These are phyloP conservation scores for Capsicum rhomboideum DNA, from an alignment of 257 asterid species.

Conservation along the genomic window DNA sequence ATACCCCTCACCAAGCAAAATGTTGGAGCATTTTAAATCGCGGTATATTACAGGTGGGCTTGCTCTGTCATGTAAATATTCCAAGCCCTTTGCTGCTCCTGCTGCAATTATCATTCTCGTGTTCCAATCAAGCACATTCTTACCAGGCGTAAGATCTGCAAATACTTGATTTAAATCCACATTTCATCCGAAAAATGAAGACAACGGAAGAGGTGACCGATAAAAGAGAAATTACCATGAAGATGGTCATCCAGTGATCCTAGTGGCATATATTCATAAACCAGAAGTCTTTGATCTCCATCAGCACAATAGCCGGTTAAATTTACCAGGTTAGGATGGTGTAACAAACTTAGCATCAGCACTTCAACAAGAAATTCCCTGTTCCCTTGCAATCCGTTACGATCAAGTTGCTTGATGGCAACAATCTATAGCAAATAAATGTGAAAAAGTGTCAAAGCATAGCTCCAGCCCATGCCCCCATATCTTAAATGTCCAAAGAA, in stretches of 20 bases:
- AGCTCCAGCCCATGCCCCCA: neutral
- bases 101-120: constrained; percentile 90
- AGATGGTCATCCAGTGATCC: constrained; percentile 88
- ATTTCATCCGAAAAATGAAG: neutral
- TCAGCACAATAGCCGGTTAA: constrained; percentile 84
- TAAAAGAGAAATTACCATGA: constrained; percentile 38
- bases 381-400: constrained; percentile 82
- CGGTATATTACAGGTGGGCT: constrained; percentile 94
- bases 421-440: constrained; percentile 38
- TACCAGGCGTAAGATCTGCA: constrained; percentile 53
- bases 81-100: constrained; percentile 92
- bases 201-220: neutral
- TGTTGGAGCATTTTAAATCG: constrained; percentile 84
- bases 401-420: constrained; percentile 95
- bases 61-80: constrained; percentile 75
- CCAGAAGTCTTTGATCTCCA: constrained; percentile 90
- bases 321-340: constrained; percentile 84
- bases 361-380: constrained; percentile 92
- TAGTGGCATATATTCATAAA: constrained; percentile 76
- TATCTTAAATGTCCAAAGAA: neutral
- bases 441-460: neutral
- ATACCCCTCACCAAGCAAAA: constrained; percentile 70
- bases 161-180: neutral
- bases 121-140: constrained; percentile 67
- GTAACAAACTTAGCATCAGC: constrained; percentile 70